Evolutionary conservation across 2,329 filamentous ascomycete genomes (phyloP), one percentile per base, ranked within the genome.

Genomic region (Rutstroemia sp.): DNA sequence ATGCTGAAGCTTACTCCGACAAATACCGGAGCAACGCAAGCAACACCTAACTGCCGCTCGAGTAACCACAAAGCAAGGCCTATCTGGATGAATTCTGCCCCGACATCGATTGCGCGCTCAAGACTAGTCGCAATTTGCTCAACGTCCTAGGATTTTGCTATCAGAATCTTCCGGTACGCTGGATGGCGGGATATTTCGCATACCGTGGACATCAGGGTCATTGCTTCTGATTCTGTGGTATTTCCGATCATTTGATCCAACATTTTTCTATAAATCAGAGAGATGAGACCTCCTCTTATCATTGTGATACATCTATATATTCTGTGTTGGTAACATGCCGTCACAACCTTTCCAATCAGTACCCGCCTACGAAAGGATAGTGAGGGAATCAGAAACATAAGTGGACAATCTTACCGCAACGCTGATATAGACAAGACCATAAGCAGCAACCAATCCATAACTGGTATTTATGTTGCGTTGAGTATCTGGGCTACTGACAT

Each of bases 111-210:
- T 1, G 73, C 54, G 0, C 60, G 54, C 0, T 62, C 59, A 12
- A 68, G 58, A 5, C 67, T 65, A 8, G 56, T 51, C 1, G 65
- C 61, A 8, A 74, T 68, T 21, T 56, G 52, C 41, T 64, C 60
- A 5, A 78, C 70, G 42, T 66, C 64, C 1, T 73, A 72, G 16
- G 71, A 74, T 74, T 78, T 78, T 7, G 77, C 65, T 1, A 64
- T 61, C 1, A 49, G 47, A 34, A 19, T 39, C 5, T 25, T 17
- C 6, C 16, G 17, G 17, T 42, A 17, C 17, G 14, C 5, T 42
- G 39, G 39, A 42, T 19, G 8, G 39, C 5, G 39, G 39, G 39
- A 17, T 19, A 42, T 42, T 8, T 42, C 9, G 12, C 10, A 12
- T 42, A 42, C 39, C n/a, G 39, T 42, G 16, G 39, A n/a, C 39